Evolutionary conservation across 352 stramenopile genomes (phyloP).

Genomic region (Phytophthora citricola): DNA sequence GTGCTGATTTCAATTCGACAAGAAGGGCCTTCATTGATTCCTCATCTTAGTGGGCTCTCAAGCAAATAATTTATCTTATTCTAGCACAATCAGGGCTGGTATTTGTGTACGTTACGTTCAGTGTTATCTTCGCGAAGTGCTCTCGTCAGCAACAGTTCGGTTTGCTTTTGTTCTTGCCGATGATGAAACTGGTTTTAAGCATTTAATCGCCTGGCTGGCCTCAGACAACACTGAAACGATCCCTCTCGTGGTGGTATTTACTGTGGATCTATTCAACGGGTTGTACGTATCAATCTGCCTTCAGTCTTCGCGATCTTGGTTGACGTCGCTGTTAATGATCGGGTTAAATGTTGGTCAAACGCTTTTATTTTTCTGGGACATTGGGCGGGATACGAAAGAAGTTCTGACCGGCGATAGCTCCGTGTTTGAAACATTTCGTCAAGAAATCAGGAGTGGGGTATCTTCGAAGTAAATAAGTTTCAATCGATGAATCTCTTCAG

Average conservation of each 20-base stretch:
- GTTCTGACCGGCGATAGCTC: background rate
- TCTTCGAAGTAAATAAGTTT: background rate
- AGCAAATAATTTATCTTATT: constrained; percentile 11
- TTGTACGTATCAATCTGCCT: constrained; percentile 17
- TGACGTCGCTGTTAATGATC: constrained; percentile 11
- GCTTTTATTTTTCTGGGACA: background rate
- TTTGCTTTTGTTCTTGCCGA: constrained; percentile 1
- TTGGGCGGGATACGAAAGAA: background rate
- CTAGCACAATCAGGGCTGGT: constrained; percentile 1
- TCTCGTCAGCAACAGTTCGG: constrained; percentile 4
- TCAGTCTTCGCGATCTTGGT: constrained; percentile 10
- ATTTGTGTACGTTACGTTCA: constrained; percentile 18
- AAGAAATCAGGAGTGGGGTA: too few relatives aligned
- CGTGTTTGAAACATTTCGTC: background rate
- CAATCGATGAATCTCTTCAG: background rate
- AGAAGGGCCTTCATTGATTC: background rate
- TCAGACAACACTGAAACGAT: constrained; percentile 10
- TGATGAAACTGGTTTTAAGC: constrained; percentile 16
- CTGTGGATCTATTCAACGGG: constrained; percentile 22
- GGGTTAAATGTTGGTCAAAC: background rate
- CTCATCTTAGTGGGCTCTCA: constrained; percentile 7
- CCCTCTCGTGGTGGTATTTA: constrained; percentile 21
- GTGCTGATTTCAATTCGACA: constrained; percentile 6
- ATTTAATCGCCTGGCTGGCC: constrained; percentile 8
- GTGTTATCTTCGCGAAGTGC: constrained; percentile 8